These are phyloP conservation scores for Magnaporthiopsis rhizophila DNA, from an alignment of 2,329 filamentous ascomycete species.

Conservation along the genomic window DNA sequence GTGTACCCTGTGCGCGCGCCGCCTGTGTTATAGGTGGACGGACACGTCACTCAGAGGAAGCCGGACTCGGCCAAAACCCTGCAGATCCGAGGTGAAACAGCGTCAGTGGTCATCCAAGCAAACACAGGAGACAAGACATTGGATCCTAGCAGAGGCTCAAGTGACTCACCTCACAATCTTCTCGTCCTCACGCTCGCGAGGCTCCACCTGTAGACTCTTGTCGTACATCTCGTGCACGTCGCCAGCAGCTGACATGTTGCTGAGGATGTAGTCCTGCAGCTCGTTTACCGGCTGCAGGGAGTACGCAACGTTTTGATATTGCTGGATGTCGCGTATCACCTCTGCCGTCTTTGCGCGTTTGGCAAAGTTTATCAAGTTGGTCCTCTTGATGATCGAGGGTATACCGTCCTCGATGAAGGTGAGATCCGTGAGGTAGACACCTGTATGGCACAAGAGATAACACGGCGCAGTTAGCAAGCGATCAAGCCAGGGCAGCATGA, in stretches of 20 bases:
- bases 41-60: conserved; percentile 20
- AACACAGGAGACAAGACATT: not conserved
- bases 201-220: conserved; percentile 87
- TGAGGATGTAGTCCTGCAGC: conserved; percentile 92
- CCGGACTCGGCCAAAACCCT: conserved; percentile 26
- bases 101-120: conserved; percentile 4
- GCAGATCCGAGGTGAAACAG: conserved; percentile 1
- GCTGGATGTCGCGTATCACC: conserved; percentile 96
- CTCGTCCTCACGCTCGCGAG: conserved; percentile 93
- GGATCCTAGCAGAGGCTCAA: not conserved
- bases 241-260: conserved; percentile 89
- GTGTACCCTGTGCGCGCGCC: not conserved
- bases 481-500: not conserved
- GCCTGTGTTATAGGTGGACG: not conserved
- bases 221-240: conserved; percentile 99
- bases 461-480: not conserved
- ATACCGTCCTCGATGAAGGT: conserved; percentile 98
- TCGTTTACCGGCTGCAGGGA: conserved; percentile 81
- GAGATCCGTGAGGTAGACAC: conserved; percentile 92
- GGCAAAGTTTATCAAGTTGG: conserved; percentile 95
- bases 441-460: conserved; percentile 34
- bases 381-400: conserved; percentile 91
- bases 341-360: conserved; percentile 97
- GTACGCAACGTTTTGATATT: conserved; percentile 98
- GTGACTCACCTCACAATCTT: conserved; percentile 86